Evolutionary conservation across 306 rosid genomes (phyloP).

Genomic region (Begonia peltatifolia): DNA sequence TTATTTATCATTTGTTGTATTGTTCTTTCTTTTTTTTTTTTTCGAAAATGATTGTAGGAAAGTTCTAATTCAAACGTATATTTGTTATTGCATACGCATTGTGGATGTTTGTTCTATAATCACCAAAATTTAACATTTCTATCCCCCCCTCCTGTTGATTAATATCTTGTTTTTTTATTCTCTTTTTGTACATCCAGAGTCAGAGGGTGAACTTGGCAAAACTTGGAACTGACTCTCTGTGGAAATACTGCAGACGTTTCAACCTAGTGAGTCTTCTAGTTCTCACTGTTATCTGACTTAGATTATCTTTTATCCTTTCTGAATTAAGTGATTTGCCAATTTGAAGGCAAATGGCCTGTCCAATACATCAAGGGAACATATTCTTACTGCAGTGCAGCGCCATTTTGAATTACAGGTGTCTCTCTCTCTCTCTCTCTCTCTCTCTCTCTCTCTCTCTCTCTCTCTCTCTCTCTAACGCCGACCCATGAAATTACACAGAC

Average conservation of each 20-base stretch:
- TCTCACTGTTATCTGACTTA: constrained; percentile 7
- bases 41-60: too few species aligned
- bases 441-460: too few species aligned
- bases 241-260: constrained; percentile 47
- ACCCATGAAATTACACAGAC: not conserved
- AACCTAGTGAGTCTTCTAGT: constrained; percentile 31
- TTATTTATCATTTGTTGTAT: too few species aligned
- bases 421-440: not conserved
- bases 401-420: constrained; percentile 41
- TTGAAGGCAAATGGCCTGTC: constrained; percentile 24
- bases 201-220: constrained; percentile 40
- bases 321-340: not conserved
- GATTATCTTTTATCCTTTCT: not conserved
- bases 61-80: too few species aligned
- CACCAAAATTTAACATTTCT: too few species aligned
- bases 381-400: constrained; percentile 26
- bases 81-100: too few species aligned
- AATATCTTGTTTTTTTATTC: too few species aligned
- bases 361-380: constrained; percentile 29
- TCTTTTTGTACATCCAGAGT: too few species aligned
- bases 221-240: constrained; percentile 38
- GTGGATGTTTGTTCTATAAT: too few species aligned
- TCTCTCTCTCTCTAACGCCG: too few species aligned
- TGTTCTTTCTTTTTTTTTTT: too few species aligned
- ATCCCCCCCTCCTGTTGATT: too few species aligned